Conservation (phyloP, 441 rosid genomes). For the Melastoma candidum region DNA sequence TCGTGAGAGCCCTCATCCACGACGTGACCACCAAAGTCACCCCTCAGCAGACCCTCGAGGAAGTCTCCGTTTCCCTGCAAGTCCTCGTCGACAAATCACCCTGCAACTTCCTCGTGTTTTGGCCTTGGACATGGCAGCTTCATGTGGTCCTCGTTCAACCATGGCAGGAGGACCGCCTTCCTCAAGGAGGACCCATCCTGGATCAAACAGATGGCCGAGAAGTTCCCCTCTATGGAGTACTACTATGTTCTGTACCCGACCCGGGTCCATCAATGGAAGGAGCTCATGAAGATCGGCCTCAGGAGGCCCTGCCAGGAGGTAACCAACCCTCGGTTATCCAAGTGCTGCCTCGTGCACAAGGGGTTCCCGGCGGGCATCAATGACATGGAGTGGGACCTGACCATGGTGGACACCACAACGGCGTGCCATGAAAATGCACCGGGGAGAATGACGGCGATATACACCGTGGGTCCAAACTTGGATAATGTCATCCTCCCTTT, state of each 20-base stretch:
- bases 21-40: constrained; percentile 50
- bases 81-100: constrained; percentile 46
- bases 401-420: no score
- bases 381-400: no score
- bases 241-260: constrained; percentile 15
- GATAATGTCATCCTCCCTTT: constrained; percentile 12
- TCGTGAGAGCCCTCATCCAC: constrained; percentile 49
- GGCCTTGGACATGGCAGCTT: constrained; percentile 20
- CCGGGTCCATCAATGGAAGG: constrained; percentile 11
- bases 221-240: constrained; percentile 11
- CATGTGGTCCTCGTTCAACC: constrained; percentile 19
- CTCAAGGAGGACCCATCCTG: constrained; percentile 17
- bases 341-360: background rate
- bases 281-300: background rate
- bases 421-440: no score
- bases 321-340: background rate
- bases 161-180: constrained; percentile 16
- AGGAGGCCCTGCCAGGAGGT: background rate
- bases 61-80: constrained; percentile 46
- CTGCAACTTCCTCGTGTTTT: constrained; percentile 38
- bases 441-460: no score
- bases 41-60: constrained; percentile 59
- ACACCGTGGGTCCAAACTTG: no score
- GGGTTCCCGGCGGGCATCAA: background rate
- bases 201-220: constrained; percentile 17